Conservation (phyloP, 2,329 filamentous ascomycete species). For the Trichoderma breve region DNA sequence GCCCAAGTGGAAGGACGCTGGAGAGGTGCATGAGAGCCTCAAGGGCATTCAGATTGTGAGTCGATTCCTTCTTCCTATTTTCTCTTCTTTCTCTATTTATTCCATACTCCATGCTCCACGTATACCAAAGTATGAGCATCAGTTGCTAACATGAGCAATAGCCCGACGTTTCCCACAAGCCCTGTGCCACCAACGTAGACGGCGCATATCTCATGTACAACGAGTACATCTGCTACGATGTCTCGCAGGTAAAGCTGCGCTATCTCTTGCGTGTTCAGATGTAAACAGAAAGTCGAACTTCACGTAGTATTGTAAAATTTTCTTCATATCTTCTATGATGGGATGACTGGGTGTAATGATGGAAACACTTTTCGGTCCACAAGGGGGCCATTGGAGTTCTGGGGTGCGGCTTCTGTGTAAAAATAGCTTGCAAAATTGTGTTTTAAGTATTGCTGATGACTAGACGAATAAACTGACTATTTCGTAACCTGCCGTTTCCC, state of each 20-base stretch:
- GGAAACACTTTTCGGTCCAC: background rate
- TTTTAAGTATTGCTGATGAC: background rate
- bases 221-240: slow-evolving; percentile 71
- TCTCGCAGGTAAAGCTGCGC: slow-evolving; percentile 66
- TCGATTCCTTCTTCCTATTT: slow-evolving; percentile 17
- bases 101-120: background rate
- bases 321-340: background rate
- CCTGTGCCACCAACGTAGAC: slow-evolving; percentile 47
- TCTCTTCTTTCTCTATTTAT: background rate
- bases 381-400: background rate
- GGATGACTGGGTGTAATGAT: background rate
- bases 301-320: background rate
- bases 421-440: background rate
- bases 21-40: slow-evolving; percentile 60
- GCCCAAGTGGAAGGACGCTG: slow-evolving; percentile 71
- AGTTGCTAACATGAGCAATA: slow-evolving; percentile 27
- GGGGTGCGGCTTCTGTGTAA: background rate
- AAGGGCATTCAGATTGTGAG: slow-evolving; percentile 68
- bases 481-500: background rate
- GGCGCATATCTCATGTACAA: slow-evolving; percentile 61
- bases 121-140: background rate
- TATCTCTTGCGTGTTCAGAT: slow-evolving; percentile 66
- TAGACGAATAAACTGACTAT: background rate
- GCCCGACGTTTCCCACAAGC: slow-evolving; percentile 49
- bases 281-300: slow-evolving; percentile 16